Conservation (phyloP, 2,329 filamentous ascomycete species). For the Hymenoscyphus fraxineus region DNA sequence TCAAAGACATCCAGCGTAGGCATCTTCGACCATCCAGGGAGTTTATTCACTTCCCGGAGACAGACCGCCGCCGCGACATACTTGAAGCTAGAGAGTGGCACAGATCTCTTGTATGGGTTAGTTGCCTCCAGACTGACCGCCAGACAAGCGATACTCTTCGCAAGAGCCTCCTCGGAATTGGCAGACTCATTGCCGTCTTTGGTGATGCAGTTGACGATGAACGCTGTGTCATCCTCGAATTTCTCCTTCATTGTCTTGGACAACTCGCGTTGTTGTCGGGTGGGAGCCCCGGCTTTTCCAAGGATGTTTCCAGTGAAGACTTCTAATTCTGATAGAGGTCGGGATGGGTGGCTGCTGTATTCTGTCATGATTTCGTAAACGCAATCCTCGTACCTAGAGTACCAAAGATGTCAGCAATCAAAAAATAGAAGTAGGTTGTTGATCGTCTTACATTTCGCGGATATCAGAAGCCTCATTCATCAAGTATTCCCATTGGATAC, state of each 20-base stretch:
- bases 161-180: constrained; percentile 15
- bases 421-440: neutral
- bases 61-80: constrained; percentile 50
- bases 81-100: constrained; percentile 46
- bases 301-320: constrained; percentile 57
- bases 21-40: constrained; percentile 9
- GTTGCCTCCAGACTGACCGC: constrained; percentile 39
- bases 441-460: constrained; percentile 41
- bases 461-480: constrained; percentile 39
- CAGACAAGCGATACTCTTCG: constrained; percentile 45
- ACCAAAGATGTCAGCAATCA: neutral
- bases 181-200: constrained; percentile 35
- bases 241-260: constrained; percentile 42
- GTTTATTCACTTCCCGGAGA: constrained; percentile 44
- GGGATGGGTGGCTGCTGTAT: constrained; percentile 39
- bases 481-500: constrained; percentile 40
- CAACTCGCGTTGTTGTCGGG: constrained; percentile 38
- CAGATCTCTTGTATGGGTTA: constrained; percentile 22
- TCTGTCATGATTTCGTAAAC: constrained; percentile 46
- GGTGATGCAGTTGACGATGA: constrained; percentile 42
- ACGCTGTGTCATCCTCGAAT: constrained; percentile 38
- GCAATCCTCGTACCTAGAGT: constrained; percentile 48
- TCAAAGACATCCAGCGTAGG: constrained; percentile 7
- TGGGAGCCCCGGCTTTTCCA: constrained; percentile 43
- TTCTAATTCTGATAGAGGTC: constrained; percentile 47